Base-by-base conservation (phyloP, 148 eudicot genomes). In the Chenopodium berlandieri region DNA sequence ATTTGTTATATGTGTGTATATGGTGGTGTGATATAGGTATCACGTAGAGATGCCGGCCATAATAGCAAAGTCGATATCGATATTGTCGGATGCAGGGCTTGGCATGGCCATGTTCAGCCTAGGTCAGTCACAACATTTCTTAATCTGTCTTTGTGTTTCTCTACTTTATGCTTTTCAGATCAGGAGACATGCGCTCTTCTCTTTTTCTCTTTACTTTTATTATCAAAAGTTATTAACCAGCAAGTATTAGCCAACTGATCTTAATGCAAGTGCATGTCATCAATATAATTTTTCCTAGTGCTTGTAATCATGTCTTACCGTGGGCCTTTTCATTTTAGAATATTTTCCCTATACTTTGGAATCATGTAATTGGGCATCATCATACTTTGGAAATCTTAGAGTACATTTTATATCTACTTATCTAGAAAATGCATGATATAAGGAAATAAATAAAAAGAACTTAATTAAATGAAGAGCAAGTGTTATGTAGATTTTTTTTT, bases 21-120 rank as follows among this genome's bases (percentile, higher is more conserved):
- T 34, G 37, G 71, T 78, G 73, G 48, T 73, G 77, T 80, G 37
- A 1, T 81, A 82, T 84, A 94, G 98, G 91, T 94, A 92, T 92
- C 80, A 92, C 87, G 91, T 94, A 86, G 77, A 74, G 20, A 92
- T 94, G 98, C 98, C 98, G 4, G 83, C 78, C 85, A 89, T 94
- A 72, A 23, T 94, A 65, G 83, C 79, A 74, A 64, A 81, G 23
- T 94, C 98, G 4, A 94, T 94, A 31, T 83, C 91, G 0, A 94
- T 94, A 72, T 87, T 94, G 40, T 94, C 98, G 0, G 94, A 94
- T 84, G 98, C 97, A 79, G 97, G 98, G 1, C 97, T 94, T 47
- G 98, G 98, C 75, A 92, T 94, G 98, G 97, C 98, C 77, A 94
- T 94, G 98, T 92, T 92, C 82, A 94, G 98, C 83, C 86, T 94